Conservation (phyloP, 225 moss, liverwort and hornwort genomes). For the Rhytidiadelphus loreus region DNA sequence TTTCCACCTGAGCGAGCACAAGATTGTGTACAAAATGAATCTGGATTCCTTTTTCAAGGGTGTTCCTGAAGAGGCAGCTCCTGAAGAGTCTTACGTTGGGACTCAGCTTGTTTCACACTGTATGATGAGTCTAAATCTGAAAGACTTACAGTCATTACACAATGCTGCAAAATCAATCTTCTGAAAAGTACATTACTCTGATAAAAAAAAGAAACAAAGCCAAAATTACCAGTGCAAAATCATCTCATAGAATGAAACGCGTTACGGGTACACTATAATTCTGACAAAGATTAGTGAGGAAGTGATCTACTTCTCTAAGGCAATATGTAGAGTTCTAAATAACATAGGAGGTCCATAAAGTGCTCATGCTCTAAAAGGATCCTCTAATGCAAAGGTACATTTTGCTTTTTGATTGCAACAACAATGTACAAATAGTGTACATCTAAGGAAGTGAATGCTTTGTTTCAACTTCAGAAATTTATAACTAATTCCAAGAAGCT, state of each 20-base stretch:
- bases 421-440: not conserved
- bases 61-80: too few relatives aligned
- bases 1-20: not conserved
- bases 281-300: not conserved
- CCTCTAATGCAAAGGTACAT: accelerated
- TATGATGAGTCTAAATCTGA: not conserved
- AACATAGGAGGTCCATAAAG: too few relatives aligned
- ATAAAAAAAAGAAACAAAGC: not conserved
- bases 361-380: accelerated
- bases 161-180: not conserved
- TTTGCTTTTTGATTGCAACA: not conserved
- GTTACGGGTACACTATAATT: not conserved
- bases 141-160: too few relatives aligned
- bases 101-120: not conserved
- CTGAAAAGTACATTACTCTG: not conserved
- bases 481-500: too few relatives aligned
- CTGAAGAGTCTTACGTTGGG: not conserved
- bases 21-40: not conserved
- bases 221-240: not conserved
- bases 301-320: not conserved
- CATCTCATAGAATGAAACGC: not conserved
- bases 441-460: not conserved
- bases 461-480: not conserved
- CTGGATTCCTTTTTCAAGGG: not conserved
- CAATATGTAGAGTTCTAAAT: too few relatives aligned